Conservation (phyloP, 768 basidiomycete genomes). For the Strobilomyces confusus region DNA sequence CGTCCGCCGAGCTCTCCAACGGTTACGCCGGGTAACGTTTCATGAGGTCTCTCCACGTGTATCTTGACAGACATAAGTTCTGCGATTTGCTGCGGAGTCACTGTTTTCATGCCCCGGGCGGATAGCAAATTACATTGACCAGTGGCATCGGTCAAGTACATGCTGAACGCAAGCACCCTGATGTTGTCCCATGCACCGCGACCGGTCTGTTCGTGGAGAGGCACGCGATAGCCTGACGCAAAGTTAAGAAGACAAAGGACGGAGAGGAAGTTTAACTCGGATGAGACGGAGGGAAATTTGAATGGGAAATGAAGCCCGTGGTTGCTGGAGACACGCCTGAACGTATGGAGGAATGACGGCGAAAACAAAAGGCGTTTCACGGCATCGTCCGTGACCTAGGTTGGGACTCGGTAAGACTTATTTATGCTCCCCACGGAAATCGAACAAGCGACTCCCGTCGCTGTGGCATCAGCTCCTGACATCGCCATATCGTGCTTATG, state of each 20-base stretch:
- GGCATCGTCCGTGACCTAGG: conserved; percentile 52
- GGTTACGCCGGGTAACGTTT: conserved; percentile 60
- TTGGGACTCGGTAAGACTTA: conserved; percentile 9
- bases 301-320: conserved; percentile 79
- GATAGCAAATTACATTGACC: conserved; percentile 58
- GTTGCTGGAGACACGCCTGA: conserved; percentile 52
- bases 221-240: conserved; percentile 73
- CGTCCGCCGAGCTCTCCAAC: conserved; percentile 77
- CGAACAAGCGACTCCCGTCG: neutral
- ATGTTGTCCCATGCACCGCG: conserved; percentile 86
- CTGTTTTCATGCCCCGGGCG: conserved; percentile 58
- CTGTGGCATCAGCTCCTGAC: neutral
- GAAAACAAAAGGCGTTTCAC: conserved; percentile 64
- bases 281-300: conserved; percentile 64
- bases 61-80: conserved; percentile 68
- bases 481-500: neutral
- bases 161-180: conserved; percentile 64
- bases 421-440: neutral
- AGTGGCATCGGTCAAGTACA: conserved; percentile 63
- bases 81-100: conserved; percentile 57
- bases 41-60: conserved; percentile 69
- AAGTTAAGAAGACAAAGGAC: conserved; percentile 79
- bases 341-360: conserved; percentile 58
- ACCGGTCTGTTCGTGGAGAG: conserved; percentile 66
- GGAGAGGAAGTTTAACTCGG: conserved; percentile 81